These are phyloP conservation scores for Candida vaughaniae DNA, from an alignment of 805 yeast genomes.

Conservation along the genomic window DNA sequence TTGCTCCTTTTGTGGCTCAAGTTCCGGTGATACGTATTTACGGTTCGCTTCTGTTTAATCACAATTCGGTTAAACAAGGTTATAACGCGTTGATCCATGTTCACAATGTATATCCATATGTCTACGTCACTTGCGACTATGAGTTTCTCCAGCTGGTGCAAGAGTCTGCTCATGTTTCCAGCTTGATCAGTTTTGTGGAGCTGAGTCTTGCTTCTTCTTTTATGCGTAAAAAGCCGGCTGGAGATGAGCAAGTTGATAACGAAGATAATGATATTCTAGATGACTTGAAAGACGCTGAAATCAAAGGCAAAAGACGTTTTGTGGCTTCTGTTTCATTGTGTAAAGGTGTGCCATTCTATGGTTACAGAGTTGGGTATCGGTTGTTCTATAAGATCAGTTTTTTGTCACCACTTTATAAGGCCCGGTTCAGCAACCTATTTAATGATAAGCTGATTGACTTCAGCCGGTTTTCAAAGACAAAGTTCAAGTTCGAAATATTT, in stretches of 20 bases:
- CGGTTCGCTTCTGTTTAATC: constrained; percentile 67
- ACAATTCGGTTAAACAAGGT: constrained; percentile 20
- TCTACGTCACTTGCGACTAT: constrained; percentile 64
- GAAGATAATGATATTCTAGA: constrained; percentile 6
- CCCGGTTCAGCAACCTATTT: constrained; percentile 51
- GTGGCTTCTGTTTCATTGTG: constrained; percentile 64
- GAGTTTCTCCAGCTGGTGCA: constrained; percentile 9
- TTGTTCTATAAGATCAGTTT: constrained; percentile 68
- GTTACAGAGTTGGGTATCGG: constrained; percentile 67
- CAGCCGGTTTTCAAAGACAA: constrained; percentile 3
- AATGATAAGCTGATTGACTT: constrained; percentile 20
- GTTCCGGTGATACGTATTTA: constrained; percentile 80
- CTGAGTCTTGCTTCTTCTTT: constrained; percentile 24
- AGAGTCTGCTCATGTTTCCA: constrained; percentile 20
- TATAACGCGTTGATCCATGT: constrained; percentile 56
- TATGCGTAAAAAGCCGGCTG: constrained; percentile 2
- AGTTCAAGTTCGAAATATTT: constrained; percentile 27
- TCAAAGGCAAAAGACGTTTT: constrained; percentile 30
- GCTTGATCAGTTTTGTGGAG: constrained; percentile 48
- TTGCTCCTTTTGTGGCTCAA: constrained; percentile 34
- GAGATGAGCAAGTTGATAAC: constrained; percentile 11
- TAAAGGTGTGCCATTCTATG: constrained; percentile 80
- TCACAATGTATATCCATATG: constrained; percentile 83
- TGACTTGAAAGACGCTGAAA: background rate
- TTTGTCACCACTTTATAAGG: constrained; percentile 57